A percentile compares a stretch with the other conserved stretches of the same genome.
Conservation (phyloP, 148 eudicot species). For the Rhododendron kiyosumense region DNA sequence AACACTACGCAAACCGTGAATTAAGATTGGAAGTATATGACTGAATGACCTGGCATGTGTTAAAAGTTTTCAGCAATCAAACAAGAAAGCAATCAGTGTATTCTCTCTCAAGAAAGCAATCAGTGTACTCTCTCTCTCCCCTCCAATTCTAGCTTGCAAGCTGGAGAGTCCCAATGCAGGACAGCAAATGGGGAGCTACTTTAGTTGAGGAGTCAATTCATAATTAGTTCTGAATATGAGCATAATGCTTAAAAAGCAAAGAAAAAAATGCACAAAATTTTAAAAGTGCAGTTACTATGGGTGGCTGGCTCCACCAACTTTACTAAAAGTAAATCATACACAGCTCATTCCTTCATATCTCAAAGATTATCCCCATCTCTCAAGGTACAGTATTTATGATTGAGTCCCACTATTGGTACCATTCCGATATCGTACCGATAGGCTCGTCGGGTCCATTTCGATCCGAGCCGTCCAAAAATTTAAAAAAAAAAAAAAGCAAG, state of each 20-base stretch:
- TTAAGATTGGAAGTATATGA: neutral
- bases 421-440: no score
- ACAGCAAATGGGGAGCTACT: neutral
- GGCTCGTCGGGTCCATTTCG: no score
- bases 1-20: neutral
- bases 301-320: slow-evolving; percentile 8
- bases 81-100: neutral
- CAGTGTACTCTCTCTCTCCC: neutral
- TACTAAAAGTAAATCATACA: slow-evolving; percentile 1
- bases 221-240: neutral
- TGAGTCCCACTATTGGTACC: neutral
- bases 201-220: neutral
- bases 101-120: neutral
- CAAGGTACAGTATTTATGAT: neutral
- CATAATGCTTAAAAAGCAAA: neutral
- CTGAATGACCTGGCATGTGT: neutral
- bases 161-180: neutral
- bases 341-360: neutral
- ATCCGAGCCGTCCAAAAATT: no score
- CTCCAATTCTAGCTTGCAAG: neutral
- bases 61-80: neutral
- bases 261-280: neutral
- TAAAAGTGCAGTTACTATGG: neutral
- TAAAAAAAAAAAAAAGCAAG: no score
- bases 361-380: neutral